These are phyloP conservation scores for Arachis monticola DNA, from an alignment of 331 rosid species.

Conservation along the genomic window DNA sequence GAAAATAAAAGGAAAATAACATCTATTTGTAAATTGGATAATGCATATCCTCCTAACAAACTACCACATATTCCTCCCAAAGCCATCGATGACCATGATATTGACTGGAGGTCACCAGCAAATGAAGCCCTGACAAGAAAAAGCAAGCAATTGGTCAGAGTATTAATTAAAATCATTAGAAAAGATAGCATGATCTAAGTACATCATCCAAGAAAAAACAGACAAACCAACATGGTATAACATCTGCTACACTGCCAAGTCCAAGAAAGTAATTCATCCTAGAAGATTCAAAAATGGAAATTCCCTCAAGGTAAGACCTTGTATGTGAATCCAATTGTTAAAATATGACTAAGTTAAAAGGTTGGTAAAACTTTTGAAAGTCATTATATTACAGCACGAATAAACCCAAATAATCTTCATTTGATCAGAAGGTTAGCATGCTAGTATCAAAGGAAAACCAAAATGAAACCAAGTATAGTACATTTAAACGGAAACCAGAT, in stretches of 20 bases:
- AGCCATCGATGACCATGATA: slow-evolving; percentile 87
- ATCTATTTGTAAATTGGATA: slow-evolving; percentile 61
- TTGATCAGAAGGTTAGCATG: slow-evolving; percentile 11
- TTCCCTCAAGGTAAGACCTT: background rate
- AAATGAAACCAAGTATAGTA: background rate
- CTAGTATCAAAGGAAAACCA: background rate
- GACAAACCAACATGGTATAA: slow-evolving; percentile 17
- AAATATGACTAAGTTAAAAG: slow-evolving; percentile 26
- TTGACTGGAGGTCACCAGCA: slow-evolving; percentile 86
- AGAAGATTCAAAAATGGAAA: background rate
- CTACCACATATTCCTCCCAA: slow-evolving; percentile 87
- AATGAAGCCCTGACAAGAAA: slow-evolving; percentile 64
- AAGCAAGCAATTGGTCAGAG: slow-evolving; percentile 19
- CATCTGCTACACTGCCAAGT: slow-evolving; percentile 7
- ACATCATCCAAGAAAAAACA: slow-evolving; percentile 13
- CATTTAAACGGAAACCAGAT: slow-evolving; percentile 11
- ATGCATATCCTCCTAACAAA: slow-evolving; percentile 79
- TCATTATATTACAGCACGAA: background rate
- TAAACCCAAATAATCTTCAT: slow-evolving; percentile 24
- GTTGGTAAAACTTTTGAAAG: background rate
- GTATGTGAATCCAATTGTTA: slow-evolving; percentile 5
- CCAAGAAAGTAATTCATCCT: slow-evolving; percentile 25
- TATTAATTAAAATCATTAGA: background rate
- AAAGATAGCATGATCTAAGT: slow-evolving; percentile 23
- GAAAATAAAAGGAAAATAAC: slow-evolving; percentile 75